Evolutionary conservation across 192 early-diverging fungal species (phyloP).

Genomic region (Chytriomyces sp.): DNA sequence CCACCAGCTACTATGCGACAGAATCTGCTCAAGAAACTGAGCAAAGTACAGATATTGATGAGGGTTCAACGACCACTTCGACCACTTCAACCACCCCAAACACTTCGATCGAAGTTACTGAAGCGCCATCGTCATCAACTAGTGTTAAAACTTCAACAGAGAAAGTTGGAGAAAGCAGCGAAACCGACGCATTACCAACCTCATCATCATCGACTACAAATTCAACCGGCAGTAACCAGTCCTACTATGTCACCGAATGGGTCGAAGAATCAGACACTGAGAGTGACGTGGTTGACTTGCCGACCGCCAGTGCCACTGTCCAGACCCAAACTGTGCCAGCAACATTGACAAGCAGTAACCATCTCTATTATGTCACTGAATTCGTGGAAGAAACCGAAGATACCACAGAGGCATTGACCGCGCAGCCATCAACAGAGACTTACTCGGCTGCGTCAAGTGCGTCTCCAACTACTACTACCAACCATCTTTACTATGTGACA

Average conservation of each 20-base stretch:
- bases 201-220: background rate
- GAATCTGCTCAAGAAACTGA: background rate
- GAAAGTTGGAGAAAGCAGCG: background rate
- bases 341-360: background rate
- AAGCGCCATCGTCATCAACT: background rate
- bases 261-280: background rate
- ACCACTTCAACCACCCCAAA: background rate
- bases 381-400: background rate
- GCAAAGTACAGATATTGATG: background rate
- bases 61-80: background rate
- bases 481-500: conserved; percentile 14
- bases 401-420: background rate
- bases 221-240: background rate
- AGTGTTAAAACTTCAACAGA: background rate
- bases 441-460: background rate
- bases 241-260: conserved; percentile 27
- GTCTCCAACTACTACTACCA: background rate
- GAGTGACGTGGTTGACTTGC: background rate
- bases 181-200: background rate
- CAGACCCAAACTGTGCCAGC: background rate
- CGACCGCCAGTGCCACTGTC: background rate
- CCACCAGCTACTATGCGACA: background rate
- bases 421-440: background rate
- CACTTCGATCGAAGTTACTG: background rate
- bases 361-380: background rate